Conservation (phyloP, 1,139 yeast species). For the Candida pseudoviswanathii region DNA sequence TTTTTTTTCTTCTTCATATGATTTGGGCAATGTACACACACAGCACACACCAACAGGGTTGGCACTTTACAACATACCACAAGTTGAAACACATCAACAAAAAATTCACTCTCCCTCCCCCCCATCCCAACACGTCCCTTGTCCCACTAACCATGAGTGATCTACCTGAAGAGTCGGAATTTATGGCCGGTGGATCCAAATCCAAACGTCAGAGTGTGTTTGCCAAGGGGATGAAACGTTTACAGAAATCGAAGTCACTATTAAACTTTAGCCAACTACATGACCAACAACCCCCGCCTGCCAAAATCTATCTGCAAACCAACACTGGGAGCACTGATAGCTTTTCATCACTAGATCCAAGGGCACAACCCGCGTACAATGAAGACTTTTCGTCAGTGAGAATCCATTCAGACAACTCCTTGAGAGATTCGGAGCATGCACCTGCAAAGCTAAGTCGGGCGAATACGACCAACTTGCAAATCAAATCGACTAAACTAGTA, state of each 20-base stretch:
- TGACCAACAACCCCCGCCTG: too few species aligned
- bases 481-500: slow-evolving; percentile 21
- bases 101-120: not conserved
- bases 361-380: slow-evolving; percentile 6
- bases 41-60: too few species aligned
- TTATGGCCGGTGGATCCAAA: too few species aligned
- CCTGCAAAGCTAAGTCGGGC: not conserved
- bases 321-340: slow-evolving; percentile 20
- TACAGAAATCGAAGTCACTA: slow-evolving; percentile 24
- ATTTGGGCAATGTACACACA: not conserved
- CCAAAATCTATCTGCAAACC: too few species aligned
- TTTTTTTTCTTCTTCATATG: not conserved
- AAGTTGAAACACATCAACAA: not conserved
- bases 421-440: not conserved
- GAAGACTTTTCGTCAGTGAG: not conserved
- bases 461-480: slow-evolving; percentile 14
- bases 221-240: slow-evolving; percentile 24
- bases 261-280: slow-evolving; percentile 19
- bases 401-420: slow-evolving; percentile 4
- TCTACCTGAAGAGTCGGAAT: not conserved
- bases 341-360: slow-evolving; percentile 36
- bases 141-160: not conserved
- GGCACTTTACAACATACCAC: not conserved
- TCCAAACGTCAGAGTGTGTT: slow-evolving; percentile 18
- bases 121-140: not conserved